phyloP scores from a whole-genome alignment of 306 rosid genomes.

The Acacia melanoxylon region DNA sequence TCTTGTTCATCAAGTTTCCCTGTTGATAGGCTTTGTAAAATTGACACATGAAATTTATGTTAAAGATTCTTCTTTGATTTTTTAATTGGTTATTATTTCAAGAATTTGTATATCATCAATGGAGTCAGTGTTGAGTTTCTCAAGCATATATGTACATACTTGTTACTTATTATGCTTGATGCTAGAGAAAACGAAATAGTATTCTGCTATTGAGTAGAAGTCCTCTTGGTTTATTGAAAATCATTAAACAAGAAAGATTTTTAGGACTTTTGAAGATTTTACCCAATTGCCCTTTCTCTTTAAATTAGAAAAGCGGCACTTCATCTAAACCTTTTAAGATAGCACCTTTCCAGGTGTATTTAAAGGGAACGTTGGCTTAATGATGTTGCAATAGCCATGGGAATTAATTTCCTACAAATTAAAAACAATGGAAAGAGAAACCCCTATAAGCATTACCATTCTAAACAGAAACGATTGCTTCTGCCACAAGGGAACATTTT shows the following conservation, averaged over 20 bases:
- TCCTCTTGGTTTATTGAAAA: background rate
- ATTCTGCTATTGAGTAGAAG: background rate
- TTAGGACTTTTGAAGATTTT: background rate
- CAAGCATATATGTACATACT: background rate
- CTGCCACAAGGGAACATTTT: background rate
- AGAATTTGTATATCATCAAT: background rate
- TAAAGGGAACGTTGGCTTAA: background rate
- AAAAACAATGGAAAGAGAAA: background rate
- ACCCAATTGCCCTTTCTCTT: background rate
- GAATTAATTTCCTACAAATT: background rate
- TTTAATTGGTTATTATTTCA: background rate
- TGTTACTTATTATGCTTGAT: conserved; percentile 1
- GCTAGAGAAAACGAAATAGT: background rate
- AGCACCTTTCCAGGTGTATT: background rate
- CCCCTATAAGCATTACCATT: background rate
- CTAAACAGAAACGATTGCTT: background rate
- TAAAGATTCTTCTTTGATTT: background rate
- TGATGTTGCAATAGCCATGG: background rate
- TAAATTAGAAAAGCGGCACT: background rate
- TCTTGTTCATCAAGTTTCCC: background rate
- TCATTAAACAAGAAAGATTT: background rate
- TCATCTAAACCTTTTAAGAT: background rate
- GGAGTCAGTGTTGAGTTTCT: background rate
- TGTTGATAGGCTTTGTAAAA: background rate
- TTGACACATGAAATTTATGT: background rate